A percentile compares a stretch with the other conserved stretches of the same genome.
Conservation (phyloP, 495 filamentous ascomycete species). For the Penicillium turbatum region DNA sequence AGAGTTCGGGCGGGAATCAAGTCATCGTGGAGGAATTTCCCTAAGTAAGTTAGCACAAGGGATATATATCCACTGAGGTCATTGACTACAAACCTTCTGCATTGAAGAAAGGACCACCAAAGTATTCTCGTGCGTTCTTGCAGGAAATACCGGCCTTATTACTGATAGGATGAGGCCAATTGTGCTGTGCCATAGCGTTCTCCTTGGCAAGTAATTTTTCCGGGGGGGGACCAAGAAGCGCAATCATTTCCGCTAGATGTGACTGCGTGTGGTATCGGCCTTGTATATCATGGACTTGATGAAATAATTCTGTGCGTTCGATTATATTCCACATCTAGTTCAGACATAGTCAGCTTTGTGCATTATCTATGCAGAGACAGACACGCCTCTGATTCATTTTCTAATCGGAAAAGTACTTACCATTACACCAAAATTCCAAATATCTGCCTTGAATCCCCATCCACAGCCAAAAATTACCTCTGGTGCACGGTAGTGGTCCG, state of each 20-base stretch:
- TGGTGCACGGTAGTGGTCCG: constrained; percentile 33
- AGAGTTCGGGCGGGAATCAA: constrained; percentile 2
- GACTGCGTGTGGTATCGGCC: constrained; percentile 19
- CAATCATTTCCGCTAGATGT: constrained; percentile 38
- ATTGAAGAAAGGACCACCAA: constrained; percentile 13
- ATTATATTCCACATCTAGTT: constrained; percentile 41
- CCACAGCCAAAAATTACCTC: constrained; percentile 31
- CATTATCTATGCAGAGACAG: neutral
- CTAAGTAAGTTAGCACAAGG: neutral
- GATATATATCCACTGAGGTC: neutral
- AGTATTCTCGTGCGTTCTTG: constrained; percentile 5
- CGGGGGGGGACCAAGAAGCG: constrained; percentile 36
- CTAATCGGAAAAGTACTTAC: constrained; percentile 25
- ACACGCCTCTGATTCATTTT: no score
- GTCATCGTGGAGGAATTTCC: neutral
- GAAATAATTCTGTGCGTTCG: constrained; percentile 36
- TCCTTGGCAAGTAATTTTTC: constrained; percentile 24
- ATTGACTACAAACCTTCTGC: constrained; percentile 4
- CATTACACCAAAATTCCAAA: constrained; percentile 39
- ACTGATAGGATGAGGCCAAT: constrained; percentile 1
- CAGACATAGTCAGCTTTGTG: constrained; percentile 1
- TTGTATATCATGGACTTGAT: constrained; percentile 9
- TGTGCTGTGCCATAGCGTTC: neutral
- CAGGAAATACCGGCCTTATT: neutral
- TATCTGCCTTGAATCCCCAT: constrained; percentile 34